Percentiles rank a stretch among this genome's conserved stretches.
Conservation (phyloP, 1,139 yeast genomes). For the Blastobotrys buckinghamii region DNA sequence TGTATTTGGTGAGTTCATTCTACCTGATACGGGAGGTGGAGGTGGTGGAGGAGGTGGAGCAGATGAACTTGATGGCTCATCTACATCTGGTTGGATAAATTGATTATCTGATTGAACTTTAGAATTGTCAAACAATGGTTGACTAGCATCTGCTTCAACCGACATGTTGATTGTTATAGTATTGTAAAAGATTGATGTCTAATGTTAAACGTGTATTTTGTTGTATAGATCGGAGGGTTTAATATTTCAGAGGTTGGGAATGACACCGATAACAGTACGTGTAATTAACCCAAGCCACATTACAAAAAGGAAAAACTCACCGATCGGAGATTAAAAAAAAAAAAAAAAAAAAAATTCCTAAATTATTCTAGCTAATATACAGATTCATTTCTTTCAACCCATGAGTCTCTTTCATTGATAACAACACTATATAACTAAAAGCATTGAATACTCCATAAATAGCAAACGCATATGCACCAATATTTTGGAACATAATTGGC, state of each 20-base stretch:
- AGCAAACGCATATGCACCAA: not conserved
- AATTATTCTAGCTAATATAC: too few relatives aligned
- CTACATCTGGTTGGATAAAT: conserved; percentile 30
- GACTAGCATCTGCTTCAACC: conserved; percentile 12
- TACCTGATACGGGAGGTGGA: conserved; percentile 12
- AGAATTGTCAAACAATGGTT: not conserved
- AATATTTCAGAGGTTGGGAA: not conserved
- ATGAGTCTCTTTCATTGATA: not conserved
- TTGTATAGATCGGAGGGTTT: not conserved
- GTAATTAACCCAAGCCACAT: not conserved
- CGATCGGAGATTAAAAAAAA: not conserved
- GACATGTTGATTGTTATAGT: conserved; percentile 9
- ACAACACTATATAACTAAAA: not conserved
- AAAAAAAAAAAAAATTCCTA: not conserved
- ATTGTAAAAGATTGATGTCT: not conserved
- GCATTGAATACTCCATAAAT: not conserved
- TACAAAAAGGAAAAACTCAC: not conserved
- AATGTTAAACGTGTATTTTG: not conserved
- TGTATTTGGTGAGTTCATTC: conserved; percentile 7
- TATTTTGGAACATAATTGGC: conserved; percentile 37
- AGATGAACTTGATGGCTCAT: conserved; percentile 12
- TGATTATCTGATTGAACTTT: conserved; percentile 13
- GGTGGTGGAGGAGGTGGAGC: not conserved
- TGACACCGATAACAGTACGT: not conserved
- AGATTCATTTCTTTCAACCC: not conserved